Evolutionary conservation across 1,139 yeast species (phyloP), one percentile per base, ranked within the genome.

Genomic region (Debaryomycetaceae sp.): DNA sequence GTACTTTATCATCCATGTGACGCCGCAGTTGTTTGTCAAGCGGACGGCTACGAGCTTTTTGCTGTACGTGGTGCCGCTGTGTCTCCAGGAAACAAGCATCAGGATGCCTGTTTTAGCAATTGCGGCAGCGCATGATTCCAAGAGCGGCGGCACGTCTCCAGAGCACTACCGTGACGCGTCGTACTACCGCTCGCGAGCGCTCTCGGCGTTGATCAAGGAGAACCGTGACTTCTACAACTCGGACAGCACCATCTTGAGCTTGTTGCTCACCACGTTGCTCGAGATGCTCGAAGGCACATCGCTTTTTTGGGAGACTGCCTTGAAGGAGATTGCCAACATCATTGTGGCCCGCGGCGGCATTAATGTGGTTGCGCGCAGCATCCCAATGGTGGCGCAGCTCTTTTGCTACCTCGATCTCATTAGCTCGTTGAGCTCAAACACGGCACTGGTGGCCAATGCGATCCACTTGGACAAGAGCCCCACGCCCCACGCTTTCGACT

Each of bases 321-420:
- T 48, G 25, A 50, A 47, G 23, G 46, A 39, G 24, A 50, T 46
- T 4, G 44, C 49, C 11, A 25, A 25, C 17, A 29, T 46, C n/a
- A 45, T 46, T 9, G 39, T 38, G 4, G 38, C 36, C 18, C 35
- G 48, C 21, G 52, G 51, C 20, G 52, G 52, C 3, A 27, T 48
- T 6, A 34, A 36, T 18, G 32, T 34, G 26, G 41, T 48, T 4
- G 37, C 41, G 10, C 25, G 19, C n/a, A 28, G 35, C 22, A 46
- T 51, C 3, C 52, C 51, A 2, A 29, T 48, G 17, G 36, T 46
- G 8, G 37, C 42, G 18, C 52, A 48, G 29, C 27, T 48, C n/a
- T 48, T 48, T 29, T 48, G 51, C 29, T 48, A 48, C 26, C 38
- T 48, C 16, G 52, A 48, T 27, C 35, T 46, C 25, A 42, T 48